Percentiles rank a stretch among this genome's conserved stretches.
phyloP scores from a whole-genome alignment of 2,329 filamentous ascomycete species.

The Neopestalotiopsis sp. region DNA sequence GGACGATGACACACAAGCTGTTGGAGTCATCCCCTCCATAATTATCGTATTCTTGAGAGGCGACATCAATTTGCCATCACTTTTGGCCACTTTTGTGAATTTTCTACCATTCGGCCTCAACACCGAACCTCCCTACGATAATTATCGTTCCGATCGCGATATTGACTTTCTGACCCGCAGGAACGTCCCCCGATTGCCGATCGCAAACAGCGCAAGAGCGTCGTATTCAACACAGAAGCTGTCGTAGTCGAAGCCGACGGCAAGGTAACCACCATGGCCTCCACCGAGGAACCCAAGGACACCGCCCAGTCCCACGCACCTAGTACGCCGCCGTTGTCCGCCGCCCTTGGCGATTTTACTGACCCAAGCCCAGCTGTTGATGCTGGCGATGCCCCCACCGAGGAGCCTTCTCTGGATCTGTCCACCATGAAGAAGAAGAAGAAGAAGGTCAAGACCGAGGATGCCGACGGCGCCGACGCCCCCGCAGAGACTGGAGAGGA shows the following conservation, averaged over 20 bases:
- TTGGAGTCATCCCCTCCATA: conserved; percentile 12
- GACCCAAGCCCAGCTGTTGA: conserved; percentile 50
- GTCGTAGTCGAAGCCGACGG: conserved; percentile 90
- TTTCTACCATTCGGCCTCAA: background rate
- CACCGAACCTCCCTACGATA: conserved; percentile 9
- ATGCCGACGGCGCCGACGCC: conserved; percentile 53
- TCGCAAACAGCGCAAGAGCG: conserved; percentile 86
- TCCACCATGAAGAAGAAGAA: conserved; percentile 79
- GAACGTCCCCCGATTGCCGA: conserved; percentile 43
- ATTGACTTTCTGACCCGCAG: conserved; percentile 26
- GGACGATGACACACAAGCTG: conserved; percentile 10
- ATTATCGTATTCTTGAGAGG: background rate
- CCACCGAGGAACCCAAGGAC: conserved; percentile 76
- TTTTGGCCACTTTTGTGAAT: background rate
- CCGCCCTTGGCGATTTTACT: conserved; percentile 61
- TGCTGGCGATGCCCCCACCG: conserved; percentile 39
- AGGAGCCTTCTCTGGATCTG: conserved; percentile 68
- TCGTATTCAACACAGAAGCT: conserved; percentile 88
- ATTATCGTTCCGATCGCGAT: conserved; percentile 11
- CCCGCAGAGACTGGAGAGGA: conserved; percentile 65
- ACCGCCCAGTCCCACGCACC: conserved; percentile 81
- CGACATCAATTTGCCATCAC: conserved; percentile 10
- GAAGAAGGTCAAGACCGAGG: conserved; percentile 67
- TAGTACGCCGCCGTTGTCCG: conserved; percentile 66
- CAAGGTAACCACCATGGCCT: conserved; percentile 77